Conservation (phyloP, 1,284 basidiomycete species). For the Ustilago crameri region DNA sequence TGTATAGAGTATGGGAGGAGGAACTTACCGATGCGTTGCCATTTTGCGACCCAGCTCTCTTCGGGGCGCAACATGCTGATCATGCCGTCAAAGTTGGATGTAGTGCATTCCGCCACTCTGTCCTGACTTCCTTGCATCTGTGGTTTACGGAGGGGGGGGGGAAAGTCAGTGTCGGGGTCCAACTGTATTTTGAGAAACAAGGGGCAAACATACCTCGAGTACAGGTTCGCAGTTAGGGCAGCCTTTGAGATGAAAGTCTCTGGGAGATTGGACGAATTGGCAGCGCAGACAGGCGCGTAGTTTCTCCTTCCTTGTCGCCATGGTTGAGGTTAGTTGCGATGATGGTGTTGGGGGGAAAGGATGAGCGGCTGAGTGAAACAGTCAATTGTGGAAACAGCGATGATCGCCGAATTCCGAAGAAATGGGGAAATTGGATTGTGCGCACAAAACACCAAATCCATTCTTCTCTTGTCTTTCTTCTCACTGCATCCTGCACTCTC, state of each 20-base stretch:
- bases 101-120: slow-evolving; percentile 86
- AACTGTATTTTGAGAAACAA: not conserved
- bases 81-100: slow-evolving; percentile 91
- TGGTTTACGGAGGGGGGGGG: not conserved
- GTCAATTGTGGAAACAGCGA: too few relatives aligned
- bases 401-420: slow-evolving; percentile 23
- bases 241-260: slow-evolving; percentile 84
- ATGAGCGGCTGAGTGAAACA: too few relatives aligned
- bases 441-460: not conserved
- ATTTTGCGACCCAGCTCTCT: slow-evolving; percentile 86
- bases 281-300: slow-evolving; percentile 91
- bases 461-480: too few relatives aligned
- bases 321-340: slow-evolving; percentile 3
- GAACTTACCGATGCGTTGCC: slow-evolving; percentile 60
- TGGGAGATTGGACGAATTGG: slow-evolving; percentile 84
- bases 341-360: not conserved
- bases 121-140: slow-evolving; percentile 90
- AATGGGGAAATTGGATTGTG: not conserved
- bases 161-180: not conserved
- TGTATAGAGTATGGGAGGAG: too few relatives aligned
- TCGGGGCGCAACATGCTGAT: slow-evolving; percentile 89
- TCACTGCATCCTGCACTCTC: not conserved
- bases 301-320: slow-evolving; percentile 68
- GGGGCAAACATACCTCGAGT: slow-evolving; percentile 77
- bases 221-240: slow-evolving; percentile 98